These are phyloP conservation scores for Exophiala sp. DNA, from an alignment of 2,329 filamentous ascomycete genomes.

Conservation along the genomic window DNA sequence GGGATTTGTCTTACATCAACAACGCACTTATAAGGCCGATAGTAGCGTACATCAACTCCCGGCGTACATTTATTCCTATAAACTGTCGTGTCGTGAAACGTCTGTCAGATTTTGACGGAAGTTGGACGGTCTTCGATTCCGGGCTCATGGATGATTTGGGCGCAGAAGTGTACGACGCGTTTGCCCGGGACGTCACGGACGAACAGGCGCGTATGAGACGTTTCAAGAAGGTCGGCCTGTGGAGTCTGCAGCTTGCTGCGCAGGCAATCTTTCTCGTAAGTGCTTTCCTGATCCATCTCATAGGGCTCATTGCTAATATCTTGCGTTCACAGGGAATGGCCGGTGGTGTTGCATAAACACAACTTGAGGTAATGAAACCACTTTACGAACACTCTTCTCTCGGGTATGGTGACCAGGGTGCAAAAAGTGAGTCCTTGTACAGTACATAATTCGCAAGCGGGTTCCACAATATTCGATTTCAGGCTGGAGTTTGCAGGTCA, in stretches of 20 bases:
- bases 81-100: constrained; percentile 91
- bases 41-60: constrained; percentile 95
- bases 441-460: no score
- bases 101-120: constrained; percentile 84
- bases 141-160: constrained; percentile 91
- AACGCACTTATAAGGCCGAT: constrained; percentile 93
- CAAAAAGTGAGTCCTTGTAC: background rate
- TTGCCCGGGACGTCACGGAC: constrained; percentile 85
- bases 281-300: background rate
- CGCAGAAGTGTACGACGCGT: constrained; percentile 87
- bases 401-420: background rate
- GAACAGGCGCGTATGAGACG: constrained; percentile 79
- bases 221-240: constrained; percentile 93
- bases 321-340: constrained; percentile 23
- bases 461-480: no score
- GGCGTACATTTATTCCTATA: constrained; percentile 91
- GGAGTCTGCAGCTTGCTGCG: constrained; percentile 87
- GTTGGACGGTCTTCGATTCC: constrained; percentile 91
- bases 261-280: constrained; percentile 90
- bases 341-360: constrained; percentile 24
- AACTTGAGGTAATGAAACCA: background rate
- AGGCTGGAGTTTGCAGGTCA: background rate
- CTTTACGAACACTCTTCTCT: background rate
- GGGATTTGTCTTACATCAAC: constrained; percentile 90
- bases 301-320: no score